These are phyloP conservation scores for Raffaelea ambrosiae DNA, from an alignment of 2,329 filamentous ascomycete genomes.

Conservation along the genomic window DNA sequence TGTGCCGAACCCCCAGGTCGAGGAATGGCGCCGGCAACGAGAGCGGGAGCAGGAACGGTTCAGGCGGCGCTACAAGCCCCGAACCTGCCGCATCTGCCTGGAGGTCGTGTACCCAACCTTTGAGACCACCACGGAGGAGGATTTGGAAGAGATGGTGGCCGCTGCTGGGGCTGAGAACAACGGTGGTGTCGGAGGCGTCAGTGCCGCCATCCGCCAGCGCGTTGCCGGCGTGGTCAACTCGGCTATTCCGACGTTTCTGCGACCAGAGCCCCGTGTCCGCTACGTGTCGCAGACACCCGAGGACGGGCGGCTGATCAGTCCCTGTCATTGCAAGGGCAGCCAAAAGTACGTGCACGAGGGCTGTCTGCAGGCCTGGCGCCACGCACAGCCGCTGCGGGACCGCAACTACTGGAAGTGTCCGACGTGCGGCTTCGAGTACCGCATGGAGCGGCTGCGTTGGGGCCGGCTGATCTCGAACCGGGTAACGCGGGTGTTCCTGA, in stretches of 20 bases:
- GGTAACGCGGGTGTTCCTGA: constrained; percentile 60
- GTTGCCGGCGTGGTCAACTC: constrained; percentile 4
- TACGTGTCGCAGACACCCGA: constrained; percentile 70
- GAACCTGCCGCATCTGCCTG: constrained; percentile 84
- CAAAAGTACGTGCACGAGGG: constrained; percentile 91
- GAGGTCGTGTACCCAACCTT: constrained; percentile 52
- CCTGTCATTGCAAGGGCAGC: constrained; percentile 88
- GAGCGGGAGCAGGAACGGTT: constrained; percentile 8
- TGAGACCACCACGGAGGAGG: neutral
- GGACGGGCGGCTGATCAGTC: constrained; percentile 71
- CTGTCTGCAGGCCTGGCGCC: constrained; percentile 77
- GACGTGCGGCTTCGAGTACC: constrained; percentile 79
- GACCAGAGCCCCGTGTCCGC: constrained; percentile 18
- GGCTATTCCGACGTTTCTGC: constrained; percentile 23
- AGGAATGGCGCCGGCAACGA: constrained; percentile 14
- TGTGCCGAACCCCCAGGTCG: neutral
- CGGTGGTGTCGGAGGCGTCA: neutral
- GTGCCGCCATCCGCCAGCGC: neutral
- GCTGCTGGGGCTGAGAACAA: constrained; percentile 13
- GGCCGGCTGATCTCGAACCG: constrained; percentile 60
- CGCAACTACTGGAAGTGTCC: constrained; percentile 82
- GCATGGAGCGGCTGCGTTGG: constrained; percentile 68
- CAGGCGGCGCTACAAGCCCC: constrained; percentile 51
- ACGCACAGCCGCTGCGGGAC: constrained; percentile 53
- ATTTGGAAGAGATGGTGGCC: constrained; percentile 18